Conservation (phyloP, 352 stramenopile genomes). For the Lagenidium sp. region DNA sequence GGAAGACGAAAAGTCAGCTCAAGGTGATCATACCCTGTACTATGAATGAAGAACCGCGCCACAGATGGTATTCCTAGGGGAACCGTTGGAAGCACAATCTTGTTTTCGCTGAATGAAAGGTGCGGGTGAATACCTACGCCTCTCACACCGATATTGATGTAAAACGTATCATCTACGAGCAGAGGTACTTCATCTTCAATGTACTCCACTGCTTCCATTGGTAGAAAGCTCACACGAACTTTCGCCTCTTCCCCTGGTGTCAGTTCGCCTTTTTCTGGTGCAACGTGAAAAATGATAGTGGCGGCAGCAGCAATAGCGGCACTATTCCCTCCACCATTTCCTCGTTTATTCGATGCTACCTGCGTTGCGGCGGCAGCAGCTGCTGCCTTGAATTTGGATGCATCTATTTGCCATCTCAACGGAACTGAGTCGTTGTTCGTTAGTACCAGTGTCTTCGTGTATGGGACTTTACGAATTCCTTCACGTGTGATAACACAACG, state of each 20-base stretch:
- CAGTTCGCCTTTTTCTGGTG: slow-evolving; percentile 72
- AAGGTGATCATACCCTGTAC: slow-evolving; percentile 88
- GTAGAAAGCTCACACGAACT: slow-evolving; percentile 84
- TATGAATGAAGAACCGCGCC: slow-evolving; percentile 69
- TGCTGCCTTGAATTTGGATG: slow-evolving; percentile 20
- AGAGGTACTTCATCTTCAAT: slow-evolving; percentile 63
- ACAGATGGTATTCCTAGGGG: slow-evolving; percentile 71
- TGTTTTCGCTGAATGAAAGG: slow-evolving; percentile 83
- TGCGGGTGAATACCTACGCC: slow-evolving; percentile 88
- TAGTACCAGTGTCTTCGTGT: slow-evolving; percentile 68
- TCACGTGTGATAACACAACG: slow-evolving; percentile 81
- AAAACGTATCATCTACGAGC: slow-evolving; percentile 56
- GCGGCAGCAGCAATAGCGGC: slow-evolving; percentile 7
- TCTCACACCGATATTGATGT: slow-evolving; percentile 71
- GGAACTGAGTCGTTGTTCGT: slow-evolving; percentile 57
- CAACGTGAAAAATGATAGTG: slow-evolving; percentile 69
- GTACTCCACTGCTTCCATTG: slow-evolving; percentile 71
- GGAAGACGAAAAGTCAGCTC: slow-evolving; percentile 80
- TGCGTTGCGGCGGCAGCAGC: slow-evolving; percentile 5
- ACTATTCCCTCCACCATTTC: slow-evolving; percentile 16
- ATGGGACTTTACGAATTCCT: slow-evolving; percentile 79
- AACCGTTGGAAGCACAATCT: slow-evolving; percentile 85
- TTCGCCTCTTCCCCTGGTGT: slow-evolving; percentile 62
- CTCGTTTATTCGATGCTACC: slow-evolving; percentile 13
- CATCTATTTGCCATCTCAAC: slow-evolving; percentile 80